These are phyloP conservation scores for Cronartium ribicola DNA, from an alignment of 1,284 basidiomycete genomes.

Conservation along the genomic window DNA sequence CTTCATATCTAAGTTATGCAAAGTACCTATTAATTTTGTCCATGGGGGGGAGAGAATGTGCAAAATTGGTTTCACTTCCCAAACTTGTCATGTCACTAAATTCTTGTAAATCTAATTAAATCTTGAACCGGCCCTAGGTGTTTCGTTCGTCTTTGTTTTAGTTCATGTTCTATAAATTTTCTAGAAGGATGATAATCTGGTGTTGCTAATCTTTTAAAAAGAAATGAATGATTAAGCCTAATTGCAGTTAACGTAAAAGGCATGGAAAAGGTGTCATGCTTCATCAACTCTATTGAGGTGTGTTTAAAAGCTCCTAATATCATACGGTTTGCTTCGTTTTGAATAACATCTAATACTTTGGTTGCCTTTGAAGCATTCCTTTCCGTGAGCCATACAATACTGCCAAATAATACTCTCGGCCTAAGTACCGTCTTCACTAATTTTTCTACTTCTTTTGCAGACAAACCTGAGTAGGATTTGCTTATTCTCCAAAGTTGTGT, in stretches of 20 bases:
- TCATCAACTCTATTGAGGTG: too few species aligned
- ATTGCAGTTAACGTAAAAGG: too few species aligned
- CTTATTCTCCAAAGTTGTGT: neutral
- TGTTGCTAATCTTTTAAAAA: neutral
- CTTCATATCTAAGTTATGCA: neutral
- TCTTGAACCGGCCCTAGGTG: neutral
- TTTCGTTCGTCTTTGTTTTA: neutral
- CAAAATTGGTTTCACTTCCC: neutral
- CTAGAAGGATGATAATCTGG: neutral
- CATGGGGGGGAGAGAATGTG: neutral
- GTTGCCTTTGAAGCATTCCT: neutral
- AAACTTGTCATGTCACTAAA: neutral
- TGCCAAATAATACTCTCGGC: conserved; percentile 11
- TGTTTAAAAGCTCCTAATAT: too few species aligned
- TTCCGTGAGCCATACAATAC: conserved; percentile 5
- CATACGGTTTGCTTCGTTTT: too few species aligned
- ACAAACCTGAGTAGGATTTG: neutral
- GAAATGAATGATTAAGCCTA: neutral
- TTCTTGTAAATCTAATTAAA: neutral
- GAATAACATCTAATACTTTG: neutral
- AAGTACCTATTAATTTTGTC: neutral
- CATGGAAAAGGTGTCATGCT: too few species aligned
- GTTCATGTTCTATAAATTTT: neutral
- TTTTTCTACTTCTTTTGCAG: neutral
- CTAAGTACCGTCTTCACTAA: neutral